Base-by-base conservation (phyloP, 2,329 filamentous ascomycete species). In the Mollisia scopiformis region DNA sequence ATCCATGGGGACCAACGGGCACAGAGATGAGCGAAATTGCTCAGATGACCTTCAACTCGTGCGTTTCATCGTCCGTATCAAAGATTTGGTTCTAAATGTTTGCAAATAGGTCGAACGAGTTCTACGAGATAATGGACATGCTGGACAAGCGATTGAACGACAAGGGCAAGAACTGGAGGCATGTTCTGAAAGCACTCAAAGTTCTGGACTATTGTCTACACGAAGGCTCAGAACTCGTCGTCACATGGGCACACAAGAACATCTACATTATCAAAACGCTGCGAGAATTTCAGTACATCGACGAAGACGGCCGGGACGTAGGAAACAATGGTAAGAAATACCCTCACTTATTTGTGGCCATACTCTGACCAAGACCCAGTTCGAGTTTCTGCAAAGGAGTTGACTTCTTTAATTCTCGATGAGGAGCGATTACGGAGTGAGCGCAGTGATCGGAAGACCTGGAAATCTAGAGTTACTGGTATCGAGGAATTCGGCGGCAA, bases 101-200 rank as follows among this genome's bases (percentile, higher is more conserved):
- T 25, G 28, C 16, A 10, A 43, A 37, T 61, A 75, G 94, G 74
- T 93, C 93, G 35, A 94, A 90, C 77, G 95, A 98, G 76, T 99
- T 99, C 80, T 97, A 97, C 80, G 94, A 99, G 76, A 97, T 99
- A 72, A 97, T 99, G 89, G 95, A 99, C 76, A 99, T 99, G 92
- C 83, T 99, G 68, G 95, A 99, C 79, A 98, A 98, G 82, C 90
- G 95, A 69, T 81, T 99, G 73, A 99, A 99, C 72, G 95, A 99
- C 78, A 98, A 99, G 78, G 95, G 95, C 74, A 99, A 98, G 84
- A 99, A 99, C 76, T 99, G 95, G 95, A 89, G 95, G 71, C 95
- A 99, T 75, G 95, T 99, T 13, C 81, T 99, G 62, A 99, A 99
- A 79, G 96, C 95, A 43, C 82, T 99, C 69, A 99, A 99, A 76